phyloP scores from a whole-genome alignment of 2,329 filamentous ascomycete genomes.

The Lachnellula subtilissima region DNA sequence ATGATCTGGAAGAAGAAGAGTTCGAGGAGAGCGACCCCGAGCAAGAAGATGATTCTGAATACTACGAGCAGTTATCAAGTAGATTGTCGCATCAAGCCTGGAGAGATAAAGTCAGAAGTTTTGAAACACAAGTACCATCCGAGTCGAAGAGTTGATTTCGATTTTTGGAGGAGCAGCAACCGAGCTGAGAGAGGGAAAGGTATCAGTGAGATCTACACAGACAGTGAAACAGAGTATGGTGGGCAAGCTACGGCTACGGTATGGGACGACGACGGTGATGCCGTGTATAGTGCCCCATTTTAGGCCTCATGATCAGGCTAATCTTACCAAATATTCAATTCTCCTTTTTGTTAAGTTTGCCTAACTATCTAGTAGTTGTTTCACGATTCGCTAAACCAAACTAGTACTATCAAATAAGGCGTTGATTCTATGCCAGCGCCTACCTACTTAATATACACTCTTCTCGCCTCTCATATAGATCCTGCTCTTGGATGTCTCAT shows the following conservation, averaged over 20 bases:
- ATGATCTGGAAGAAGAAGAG: background rate
- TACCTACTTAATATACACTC: too few species aligned
- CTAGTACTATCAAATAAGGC: too few species aligned
- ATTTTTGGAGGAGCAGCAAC: background rate
- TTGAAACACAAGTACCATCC: background rate
- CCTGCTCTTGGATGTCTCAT: too few species aligned
- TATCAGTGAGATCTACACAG: background rate
- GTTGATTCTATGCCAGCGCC: too few species aligned
- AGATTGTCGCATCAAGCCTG: background rate
- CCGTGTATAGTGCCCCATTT: too few species aligned
- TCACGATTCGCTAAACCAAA: too few species aligned
- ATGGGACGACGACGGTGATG: background rate
- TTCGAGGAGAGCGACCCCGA: background rate
- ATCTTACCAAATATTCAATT: too few species aligned
- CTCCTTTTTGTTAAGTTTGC: too few species aligned
- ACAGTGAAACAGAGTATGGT: background rate
- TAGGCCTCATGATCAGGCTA: too few species aligned
- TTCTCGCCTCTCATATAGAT: too few species aligned
- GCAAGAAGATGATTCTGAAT: background rate
- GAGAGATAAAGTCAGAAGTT: background rate
- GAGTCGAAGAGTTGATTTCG: background rate
- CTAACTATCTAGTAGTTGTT: too few species aligned
- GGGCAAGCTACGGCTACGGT: background rate
- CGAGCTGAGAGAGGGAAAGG: background rate
- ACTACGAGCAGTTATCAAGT: background rate